phyloP scores from a whole-genome alignment of 1,284 basidiomycete genomes.

The Peniophora sp. region DNA sequence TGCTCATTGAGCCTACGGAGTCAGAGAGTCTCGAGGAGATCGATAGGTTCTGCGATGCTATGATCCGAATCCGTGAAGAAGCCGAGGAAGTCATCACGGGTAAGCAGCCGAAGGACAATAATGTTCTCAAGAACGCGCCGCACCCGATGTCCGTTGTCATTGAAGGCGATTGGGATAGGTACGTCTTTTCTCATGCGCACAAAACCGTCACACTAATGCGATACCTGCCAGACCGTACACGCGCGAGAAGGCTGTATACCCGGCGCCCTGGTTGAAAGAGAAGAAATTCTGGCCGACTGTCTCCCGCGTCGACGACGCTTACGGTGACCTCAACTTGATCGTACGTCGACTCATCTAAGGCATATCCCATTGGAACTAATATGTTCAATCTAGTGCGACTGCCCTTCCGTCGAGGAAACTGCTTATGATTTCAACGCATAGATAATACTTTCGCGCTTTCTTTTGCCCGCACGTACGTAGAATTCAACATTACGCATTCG shows the following conservation, averaged over 20 bases:
- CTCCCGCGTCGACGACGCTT: slow-evolving; percentile 84
- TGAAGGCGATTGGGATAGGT: slow-evolving; percentile 81
- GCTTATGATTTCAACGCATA: slow-evolving; percentile 10
- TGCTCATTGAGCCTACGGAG: slow-evolving; percentile 94
- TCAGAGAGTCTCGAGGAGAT: slow-evolving; percentile 88
- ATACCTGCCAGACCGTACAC: slow-evolving; percentile 64
- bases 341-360: slow-evolving; percentile 36
- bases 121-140: slow-evolving; percentile 90
- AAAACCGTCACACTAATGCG: not conserved
- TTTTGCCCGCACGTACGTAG: not conserved
- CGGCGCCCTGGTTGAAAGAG: slow-evolving; percentile 67
- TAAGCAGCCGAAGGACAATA: slow-evolving; percentile 81
- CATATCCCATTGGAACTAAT: not conserved
- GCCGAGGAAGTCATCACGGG: slow-evolving; percentile 84
- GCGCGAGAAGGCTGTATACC: slow-evolving; percentile 80
- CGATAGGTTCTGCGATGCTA: slow-evolving; percentile 92
- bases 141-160: slow-evolving; percentile 73
- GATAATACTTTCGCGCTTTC: not conserved
- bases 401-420: slow-evolving; percentile 79
- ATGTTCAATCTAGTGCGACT: slow-evolving; percentile 60
- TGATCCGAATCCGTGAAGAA: slow-evolving; percentile 92
- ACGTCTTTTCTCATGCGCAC: slow-evolving; percentile 15
- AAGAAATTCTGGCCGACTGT: slow-evolving; percentile 95
- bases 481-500: too few relatives aligned
- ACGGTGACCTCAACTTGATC: slow-evolving; percentile 75